Base-by-base conservation (phyloP, 1,284 basidiomycete species). In the Boletus smithii region DNA sequence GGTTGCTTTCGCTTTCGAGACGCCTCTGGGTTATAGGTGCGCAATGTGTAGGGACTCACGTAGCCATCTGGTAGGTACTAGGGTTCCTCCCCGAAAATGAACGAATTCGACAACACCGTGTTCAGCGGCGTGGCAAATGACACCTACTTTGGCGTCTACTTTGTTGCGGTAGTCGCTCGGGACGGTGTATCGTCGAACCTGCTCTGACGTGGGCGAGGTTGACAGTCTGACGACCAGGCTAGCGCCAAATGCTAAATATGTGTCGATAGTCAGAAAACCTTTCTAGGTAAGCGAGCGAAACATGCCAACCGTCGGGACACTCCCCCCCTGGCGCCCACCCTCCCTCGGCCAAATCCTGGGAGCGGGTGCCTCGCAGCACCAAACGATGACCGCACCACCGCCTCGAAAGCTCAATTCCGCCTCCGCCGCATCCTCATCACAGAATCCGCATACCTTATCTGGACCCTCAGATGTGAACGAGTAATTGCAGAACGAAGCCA, bases 111-210 rank as follows among this genome's bases (percentile, higher is more conserved):
- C 61, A 16, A 72, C 69, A 9, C 82, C 81, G 51, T 74, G 64
- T 53, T 77, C 67, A 11, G 73, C 74, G 3, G 81, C 83, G 2
- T 64, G 60, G 40, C 69, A 71, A 0, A 74, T 65, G 9, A 76
- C 81, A 14, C 78, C 82, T 16, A 72, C 66, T 59, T 76, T 82
- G 8, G 83, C 83, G 51, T 86, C 83, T 11, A 68, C 69, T 53
- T 79, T 79, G 26, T 68, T 75, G 31, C 75, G 70, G 57, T 81
- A 84, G 50, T 78, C 73, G 13, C 68, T 57, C 14, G 73, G 64
- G 9, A 76, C 75, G 0, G 60, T 59, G 60, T 78, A 84, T 40
- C 60, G 62, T 30, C 69, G 70, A 29, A 65, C 55, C 38, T 71
- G 61, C 18, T 70, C 65, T 54, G 63, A 33, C 9, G 53, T 47